Conservation (phyloP, 768 basidiomycete genomes). For the Auricularia cornea region DNA sequence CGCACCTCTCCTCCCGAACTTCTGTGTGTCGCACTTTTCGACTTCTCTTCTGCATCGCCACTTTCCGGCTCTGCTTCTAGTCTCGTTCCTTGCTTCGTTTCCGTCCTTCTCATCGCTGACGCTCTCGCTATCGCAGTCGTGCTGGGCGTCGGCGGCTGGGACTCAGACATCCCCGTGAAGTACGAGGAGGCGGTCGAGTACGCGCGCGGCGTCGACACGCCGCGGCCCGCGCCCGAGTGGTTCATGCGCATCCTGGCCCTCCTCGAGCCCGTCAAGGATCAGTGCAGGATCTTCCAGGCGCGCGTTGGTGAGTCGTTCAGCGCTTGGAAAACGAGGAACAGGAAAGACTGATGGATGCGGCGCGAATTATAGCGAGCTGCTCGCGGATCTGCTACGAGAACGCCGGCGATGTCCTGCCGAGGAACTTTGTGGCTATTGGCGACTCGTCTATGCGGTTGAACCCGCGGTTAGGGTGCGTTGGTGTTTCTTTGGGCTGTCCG, state of each 20-base stretch:
- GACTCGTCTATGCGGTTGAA: conserved; percentile 26
- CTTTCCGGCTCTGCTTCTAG: not conserved
- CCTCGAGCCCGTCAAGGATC: conserved; percentile 19
- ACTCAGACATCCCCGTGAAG: not conserved
- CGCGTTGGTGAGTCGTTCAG: not conserved
- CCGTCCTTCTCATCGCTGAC: not conserved
- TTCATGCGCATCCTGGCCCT: conserved; percentile 20
- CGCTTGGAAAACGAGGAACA: too few relatives aligned
- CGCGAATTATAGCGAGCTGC: conserved; percentile 13
- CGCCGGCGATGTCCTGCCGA: conserved; percentile 17
- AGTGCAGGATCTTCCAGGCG: not conserved
- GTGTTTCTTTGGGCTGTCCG: not conserved
- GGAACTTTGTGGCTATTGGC: conserved; percentile 28
- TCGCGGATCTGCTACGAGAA: conserved; percentile 20
- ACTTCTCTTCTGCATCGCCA: not conserved
- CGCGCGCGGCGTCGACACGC: not conserved
- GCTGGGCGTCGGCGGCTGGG: not conserved
- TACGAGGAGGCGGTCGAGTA: not conserved
- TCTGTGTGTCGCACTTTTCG: too few relatives aligned
- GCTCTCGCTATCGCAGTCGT: not conserved
- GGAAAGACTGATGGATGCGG: too few relatives aligned
- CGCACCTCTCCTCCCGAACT: too few relatives aligned
- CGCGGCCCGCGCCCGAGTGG: conserved; percentile 16
- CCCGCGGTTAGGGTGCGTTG: conserved; percentile 13
- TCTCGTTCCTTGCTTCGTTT: not conserved